A percentile compares a stretch with the other conserved stretches of the same genome.
Evolutionary conservation across 2,329 filamentous ascomycete species (phyloP).

Genomic region (Neocucurbitaria cava): DNA sequence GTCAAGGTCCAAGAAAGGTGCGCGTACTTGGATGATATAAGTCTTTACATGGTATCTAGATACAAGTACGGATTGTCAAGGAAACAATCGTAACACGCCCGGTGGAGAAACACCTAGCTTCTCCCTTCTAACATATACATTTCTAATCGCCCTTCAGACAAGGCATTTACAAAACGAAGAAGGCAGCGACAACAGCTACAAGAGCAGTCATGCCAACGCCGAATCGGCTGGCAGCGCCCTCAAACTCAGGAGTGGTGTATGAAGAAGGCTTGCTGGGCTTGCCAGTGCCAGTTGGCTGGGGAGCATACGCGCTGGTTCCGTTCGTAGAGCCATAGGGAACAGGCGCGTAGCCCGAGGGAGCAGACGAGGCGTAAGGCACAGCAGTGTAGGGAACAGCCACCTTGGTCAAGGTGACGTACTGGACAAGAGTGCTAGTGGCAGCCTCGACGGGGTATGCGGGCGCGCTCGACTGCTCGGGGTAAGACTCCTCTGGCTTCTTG

Average conservation of each 20-base stretch:
- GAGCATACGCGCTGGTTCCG: conserved; percentile 14
- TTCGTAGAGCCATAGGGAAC: conserved; percentile 7
- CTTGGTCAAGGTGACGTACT: conserved; percentile 32
- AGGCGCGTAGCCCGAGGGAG: conserved; percentile 10
- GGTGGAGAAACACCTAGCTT: neutral
- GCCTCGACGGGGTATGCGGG: conserved; percentile 21
- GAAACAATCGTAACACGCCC: conserved; percentile 3
- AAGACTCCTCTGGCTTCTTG: neutral
- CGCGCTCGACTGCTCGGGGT: neutral
- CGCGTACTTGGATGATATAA: conserved; percentile 8
- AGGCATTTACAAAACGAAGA: conserved; percentile 28
- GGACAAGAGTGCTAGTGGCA: conserved; percentile 13
- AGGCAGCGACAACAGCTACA: conserved; percentile 25
- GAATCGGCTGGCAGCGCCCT: conserved; percentile 34
- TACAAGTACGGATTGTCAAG: conserved; percentile 4
- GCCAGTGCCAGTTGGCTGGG: conserved; percentile 20
- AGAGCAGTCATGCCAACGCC: conserved; percentile 27
- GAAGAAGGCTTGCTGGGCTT: conserved; percentile 17
- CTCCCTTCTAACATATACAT: neutral
- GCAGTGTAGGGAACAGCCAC: conserved; percentile 23
- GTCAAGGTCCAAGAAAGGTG: no score
- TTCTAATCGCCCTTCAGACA: neutral
- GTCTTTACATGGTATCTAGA: conserved; percentile 3
- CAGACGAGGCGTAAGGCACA: conserved; percentile 3
- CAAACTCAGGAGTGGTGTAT: conserved; percentile 24